These are phyloP conservation scores for Petunia secreta DNA, from an alignment of 257 asterid genomes.

Conservation along the genomic window DNA sequence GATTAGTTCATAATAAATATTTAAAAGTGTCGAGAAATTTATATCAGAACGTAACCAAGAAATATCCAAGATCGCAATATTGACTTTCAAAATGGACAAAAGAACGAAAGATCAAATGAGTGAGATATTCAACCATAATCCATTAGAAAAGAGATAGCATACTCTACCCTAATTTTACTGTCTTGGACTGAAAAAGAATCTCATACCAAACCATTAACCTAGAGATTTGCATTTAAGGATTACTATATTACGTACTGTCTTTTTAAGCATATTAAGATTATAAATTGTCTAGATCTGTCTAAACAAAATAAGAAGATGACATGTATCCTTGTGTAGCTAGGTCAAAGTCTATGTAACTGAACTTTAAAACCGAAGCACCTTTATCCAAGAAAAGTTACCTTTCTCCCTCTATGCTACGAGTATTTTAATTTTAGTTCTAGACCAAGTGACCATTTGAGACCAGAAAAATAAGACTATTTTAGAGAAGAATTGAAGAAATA, in stretches of 20 bases:
- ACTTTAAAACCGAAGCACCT: no score
- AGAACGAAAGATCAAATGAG: neutral
- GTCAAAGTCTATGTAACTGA: no score
- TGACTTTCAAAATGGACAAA: neutral
- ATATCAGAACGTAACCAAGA: neutral
- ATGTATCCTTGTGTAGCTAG: no score
- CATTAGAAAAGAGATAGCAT: neutral
- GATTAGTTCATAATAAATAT: no score
- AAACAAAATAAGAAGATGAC: neutral
- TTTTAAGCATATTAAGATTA: no score
- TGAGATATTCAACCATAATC: neutral
- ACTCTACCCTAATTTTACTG: neutral
- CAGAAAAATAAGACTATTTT: no score
- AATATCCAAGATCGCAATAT: neutral
- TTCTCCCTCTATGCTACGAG: no score
- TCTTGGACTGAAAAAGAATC: neutral
- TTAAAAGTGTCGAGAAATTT: neutral
- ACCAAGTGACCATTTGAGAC: no score
- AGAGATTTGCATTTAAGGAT: neutral
- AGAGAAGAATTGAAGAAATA: no score
- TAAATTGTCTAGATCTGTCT: neutral
- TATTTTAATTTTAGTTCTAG: no score
- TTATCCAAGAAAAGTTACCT: no score
- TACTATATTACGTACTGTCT: no score
- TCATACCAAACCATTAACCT: neutral